A percentile compares a stretch with the other conserved stretches of the same genome.
Evolutionary conservation across 345 rosid species (phyloP).

Genomic region (Moricandia arvensis): DNA sequence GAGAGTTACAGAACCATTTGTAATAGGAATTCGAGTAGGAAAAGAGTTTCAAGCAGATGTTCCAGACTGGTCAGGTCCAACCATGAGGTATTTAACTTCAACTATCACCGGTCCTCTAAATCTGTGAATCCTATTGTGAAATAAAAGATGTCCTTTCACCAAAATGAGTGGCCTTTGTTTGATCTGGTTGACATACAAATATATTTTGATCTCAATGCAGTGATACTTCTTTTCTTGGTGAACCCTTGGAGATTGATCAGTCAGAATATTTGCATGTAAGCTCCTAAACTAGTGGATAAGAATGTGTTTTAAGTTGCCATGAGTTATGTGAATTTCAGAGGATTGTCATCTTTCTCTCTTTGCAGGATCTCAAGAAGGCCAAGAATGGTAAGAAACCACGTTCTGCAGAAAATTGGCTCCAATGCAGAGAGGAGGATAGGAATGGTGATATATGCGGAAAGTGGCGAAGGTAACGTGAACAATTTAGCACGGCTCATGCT

Average conservation of each 20-base stretch:
- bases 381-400: slow-evolving; percentile 35
- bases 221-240: slow-evolving; percentile 49
- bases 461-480: slow-evolving; percentile 83
- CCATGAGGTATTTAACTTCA: slow-evolving; percentile 44
- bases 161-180: slow-evolving; percentile 9
- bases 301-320: slow-evolving; percentile 17
- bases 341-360: slow-evolving; percentile 22
- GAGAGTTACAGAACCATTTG: slow-evolving; percentile 56
- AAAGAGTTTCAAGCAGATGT: slow-evolving; percentile 89
- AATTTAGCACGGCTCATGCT: slow-evolving; percentile 12
- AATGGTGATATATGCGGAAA: slow-evolving; percentile 79
- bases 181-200: slow-evolving; percentile 15
- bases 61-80: slow-evolving; percentile 81
- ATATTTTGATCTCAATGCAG: slow-evolving; percentile 45
- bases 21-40: slow-evolving; percentile 57
- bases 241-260: slow-evolving; percentile 44
- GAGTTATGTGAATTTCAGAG: slow-evolving; percentile 3
- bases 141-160: slow-evolving; percentile 16
- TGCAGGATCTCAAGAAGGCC: slow-evolving; percentile 45
- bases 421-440: slow-evolving; percentile 57
- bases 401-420: slow-evolving; percentile 85
- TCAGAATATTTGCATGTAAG: slow-evolving; percentile 53
- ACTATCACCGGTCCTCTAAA: slow-evolving; percentile 15
- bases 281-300: slow-evolving; percentile 13
- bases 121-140: slow-evolving; percentile 9